These are phyloP conservation scores for Jaminaea rosea DNA, from an alignment of 1,284 basidiomycete genomes.

Conservation along the genomic window DNA sequence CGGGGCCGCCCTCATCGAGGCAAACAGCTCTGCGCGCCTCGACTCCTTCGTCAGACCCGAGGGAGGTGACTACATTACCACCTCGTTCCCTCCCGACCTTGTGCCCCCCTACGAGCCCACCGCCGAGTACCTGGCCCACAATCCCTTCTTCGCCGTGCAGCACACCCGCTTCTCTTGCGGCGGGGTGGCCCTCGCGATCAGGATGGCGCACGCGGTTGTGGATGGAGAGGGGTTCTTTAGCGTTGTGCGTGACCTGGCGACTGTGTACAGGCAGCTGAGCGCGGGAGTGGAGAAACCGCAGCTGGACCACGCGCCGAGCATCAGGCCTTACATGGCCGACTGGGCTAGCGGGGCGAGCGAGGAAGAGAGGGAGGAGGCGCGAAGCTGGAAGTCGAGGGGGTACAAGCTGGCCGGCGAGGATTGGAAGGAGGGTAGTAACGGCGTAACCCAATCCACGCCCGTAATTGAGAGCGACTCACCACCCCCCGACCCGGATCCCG, in stretches of 20 bases:
- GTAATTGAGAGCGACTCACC: too few species aligned
- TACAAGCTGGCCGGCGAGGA: not conserved
- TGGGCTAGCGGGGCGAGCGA: not conserved
- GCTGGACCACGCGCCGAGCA: not conserved
- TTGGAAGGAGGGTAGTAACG: not conserved
- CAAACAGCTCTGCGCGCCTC: not conserved
- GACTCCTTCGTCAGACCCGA: too few species aligned
- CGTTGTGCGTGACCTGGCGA: not conserved
- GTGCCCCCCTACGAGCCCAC: not conserved
- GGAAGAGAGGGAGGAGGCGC: not conserved
- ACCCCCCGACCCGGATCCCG: too few species aligned
- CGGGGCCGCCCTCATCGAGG: not conserved
- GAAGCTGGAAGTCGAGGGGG: not conserved
- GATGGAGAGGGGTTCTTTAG: not conserved
- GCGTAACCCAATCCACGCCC: too few species aligned
- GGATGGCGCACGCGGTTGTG: not conserved
- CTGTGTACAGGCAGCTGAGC: not conserved
- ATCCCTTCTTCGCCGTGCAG: not conserved
- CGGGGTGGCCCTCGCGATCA: not conserved
- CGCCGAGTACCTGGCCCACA: not conserved
- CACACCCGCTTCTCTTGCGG: not conserved
- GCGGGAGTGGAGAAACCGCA: too few species aligned
- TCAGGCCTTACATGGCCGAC: not conserved
- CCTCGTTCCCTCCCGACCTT: not conserved
- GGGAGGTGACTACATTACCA: not conserved